Base-by-base conservation (phyloP, 2,329 filamentous ascomycete genomes). In the Samsoniella hepiali region DNA sequence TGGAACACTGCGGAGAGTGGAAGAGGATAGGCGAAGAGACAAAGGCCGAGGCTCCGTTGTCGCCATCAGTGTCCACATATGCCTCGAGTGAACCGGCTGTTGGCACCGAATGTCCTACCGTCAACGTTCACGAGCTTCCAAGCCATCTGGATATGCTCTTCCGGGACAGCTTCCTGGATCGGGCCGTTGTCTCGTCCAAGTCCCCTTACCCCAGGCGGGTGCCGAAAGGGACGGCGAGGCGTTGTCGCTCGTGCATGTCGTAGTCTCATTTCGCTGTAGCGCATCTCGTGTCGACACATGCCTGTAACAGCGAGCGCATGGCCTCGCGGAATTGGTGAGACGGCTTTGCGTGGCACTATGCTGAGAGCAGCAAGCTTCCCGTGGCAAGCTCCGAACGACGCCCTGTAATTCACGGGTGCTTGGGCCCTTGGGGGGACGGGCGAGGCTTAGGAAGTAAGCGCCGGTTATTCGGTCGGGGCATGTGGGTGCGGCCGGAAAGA, bases 401-500 rank as follows among this genome's bases (percentile, higher is more conserved):
- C 31, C 17, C 58, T 55, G 58, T 34, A 54, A 47, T 54, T 55
- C 9, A 29, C 27, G 58, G 57, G 50, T 62, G 58, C 49, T 38
- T 44, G 47, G 47, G 47, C 36, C 42, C 31, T 50, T 32, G 38
- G 31, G 45, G 22, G 36, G 47, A 11, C 34, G 13, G 32, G 38
- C n/a, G 34, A 36, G 50, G 58, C 58, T 61, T 54, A 5, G 40
- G 15, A 38, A 54, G 58, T 61, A 61, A 61, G 58, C 50, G 58
- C 47, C 58, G 58, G 58, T 49, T 61, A 61, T 49, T 61, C 49
- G 58, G 58, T 62, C 58, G 58, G 50, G 50, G 58, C 58, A 62
- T 62, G 58, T 55, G 58, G 58, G 44, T 60, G 47, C 15, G 3
- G 17, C 36, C n/a, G 27, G 47, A 47, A 15, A 36, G 17, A 32